Evolutionary conservation across 2,329 filamentous ascomycete species (phyloP), one percentile per base, ranked within the genome.

Genomic region (Pseudogymnoascus sp.): DNA sequence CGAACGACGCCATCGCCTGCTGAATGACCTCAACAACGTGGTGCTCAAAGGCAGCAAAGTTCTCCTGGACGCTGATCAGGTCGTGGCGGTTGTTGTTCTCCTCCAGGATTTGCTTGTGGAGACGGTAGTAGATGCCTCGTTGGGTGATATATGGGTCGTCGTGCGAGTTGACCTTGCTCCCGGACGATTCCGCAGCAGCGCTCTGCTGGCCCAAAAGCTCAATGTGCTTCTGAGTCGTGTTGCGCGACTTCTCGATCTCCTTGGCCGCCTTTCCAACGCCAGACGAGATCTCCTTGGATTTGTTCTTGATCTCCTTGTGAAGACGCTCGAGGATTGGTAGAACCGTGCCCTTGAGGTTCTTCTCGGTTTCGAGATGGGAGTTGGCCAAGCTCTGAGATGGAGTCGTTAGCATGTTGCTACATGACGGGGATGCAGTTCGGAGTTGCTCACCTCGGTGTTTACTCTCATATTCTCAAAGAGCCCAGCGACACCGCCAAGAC

Each of bases 61-160:
- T 91, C 78, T 89, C 88, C 77, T 99, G 95, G n/a, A 97, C 89
- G 8, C 88, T 84, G 66, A 99, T 83, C 64, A 97, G 83, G 73
- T 99, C 95, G 73, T 96, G 91, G 67, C 89, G 86, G 78, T 96
- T 93, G 80, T 93, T 96, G 82, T 99, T 99, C 80, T 99, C 95
- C 73, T 96, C 91, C 56, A 91, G 81, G 37, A 97, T 85, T 79
- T 99, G 95, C 79, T 90, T 93, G 82, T 91, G 88, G 63, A 99
- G 81, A 46, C 92, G 87, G 78, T 97, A 84, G 67, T 90, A 78
- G 64, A 97, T 87, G 65, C 90, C 90, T 34, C 93, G 87, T 70
- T 89, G 85, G 53, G 97, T 75, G 63, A 97, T 83, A 73, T 97
- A 99, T 4, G 95, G 95, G 74, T 99, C 95, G 36, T 96, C 86